Percentiles rank a stretch among this genome's conserved stretches.
Conservation (phyloP, 805 yeast genomes). For the Jamesozyma hellenica region DNA sequence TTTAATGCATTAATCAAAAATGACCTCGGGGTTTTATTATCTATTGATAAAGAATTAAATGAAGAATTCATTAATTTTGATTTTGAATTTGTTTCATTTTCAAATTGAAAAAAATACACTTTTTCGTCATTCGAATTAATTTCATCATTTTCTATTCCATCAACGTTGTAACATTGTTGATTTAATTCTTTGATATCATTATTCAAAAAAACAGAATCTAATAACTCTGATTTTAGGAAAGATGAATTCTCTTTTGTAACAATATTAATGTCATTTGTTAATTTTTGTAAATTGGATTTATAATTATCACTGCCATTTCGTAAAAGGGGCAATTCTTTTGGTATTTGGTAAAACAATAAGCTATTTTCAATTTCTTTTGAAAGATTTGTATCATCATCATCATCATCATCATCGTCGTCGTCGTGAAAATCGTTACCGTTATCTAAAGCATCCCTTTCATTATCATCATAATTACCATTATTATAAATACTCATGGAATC, state of each 20-base stretch:
- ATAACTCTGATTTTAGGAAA: not conserved
- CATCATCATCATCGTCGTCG: constrained; percentile 6
- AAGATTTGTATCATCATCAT: constrained; percentile 8
- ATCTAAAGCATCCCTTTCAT: constrained; percentile 1
- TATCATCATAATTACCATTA: not conserved
- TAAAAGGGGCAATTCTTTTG: constrained; percentile 6
- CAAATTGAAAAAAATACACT: not conserved
- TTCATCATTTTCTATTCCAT: not conserved
- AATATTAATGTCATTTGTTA: constrained; percentile 11
- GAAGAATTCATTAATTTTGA: not conserved
- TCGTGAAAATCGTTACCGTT: not conserved
- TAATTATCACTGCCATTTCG: not conserved
- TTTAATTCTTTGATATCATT: not conserved
- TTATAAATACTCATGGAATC: too few species aligned
- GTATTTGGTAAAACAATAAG: constrained; percentile 13
- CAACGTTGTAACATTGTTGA: not conserved
- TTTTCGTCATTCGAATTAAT: not conserved
- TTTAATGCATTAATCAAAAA: not conserved
- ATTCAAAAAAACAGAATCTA: too few species aligned
- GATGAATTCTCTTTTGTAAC: constrained; percentile 6
- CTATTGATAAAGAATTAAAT: not conserved
- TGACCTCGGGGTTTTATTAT: not conserved
- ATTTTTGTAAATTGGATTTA: constrained; percentile 3
- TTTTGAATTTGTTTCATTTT: not conserved
- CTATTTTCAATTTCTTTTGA: constrained; percentile 14